Evolutionary conservation across 2,329 filamentous ascomycete genomes (phyloP), one percentile per base, ranked within the genome.

Genomic region (Colletotrichum noveboracense): DNA sequence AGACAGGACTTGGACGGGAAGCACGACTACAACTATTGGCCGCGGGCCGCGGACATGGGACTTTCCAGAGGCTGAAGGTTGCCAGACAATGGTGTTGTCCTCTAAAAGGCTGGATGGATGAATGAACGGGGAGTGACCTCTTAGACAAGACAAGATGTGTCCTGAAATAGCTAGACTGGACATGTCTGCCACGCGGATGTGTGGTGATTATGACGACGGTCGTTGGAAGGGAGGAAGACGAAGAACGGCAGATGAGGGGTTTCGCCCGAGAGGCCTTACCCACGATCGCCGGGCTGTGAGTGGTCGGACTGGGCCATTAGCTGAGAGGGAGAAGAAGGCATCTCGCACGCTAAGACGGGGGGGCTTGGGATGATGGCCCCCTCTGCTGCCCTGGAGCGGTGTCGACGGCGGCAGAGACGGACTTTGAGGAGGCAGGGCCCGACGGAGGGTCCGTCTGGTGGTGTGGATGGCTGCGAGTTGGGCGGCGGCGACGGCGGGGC

Each of bases 201-300:
- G 24, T 24, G 38, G 48, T 48, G 67, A 48, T 26, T 32, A 52
- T 70, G 67, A 70, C 67, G 67, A 48, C 6, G 38, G 18, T 61
- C 18, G 26, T 68, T 26, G 26, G 14, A 26, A 58, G 43, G 48
- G 66, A 30, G 66, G 26, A 66, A 24, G 38, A 52, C 30, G 36
- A 66, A 34, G 28, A 58, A 30, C 18, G 43, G 28, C n/a, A 18
- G 32, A 32, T 32, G 52, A 65, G 68, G 43, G 43, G 73, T 73
- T 73, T 75, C 73, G 73, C 73, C 70, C 64, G 73, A 68, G 73
- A 73, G 70, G 28, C 73, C 73, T 68, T 65, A 75, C 70, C 73
- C 73, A 75, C 64, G 64, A 75, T 75, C 56, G 73, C 55, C 8
- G 70, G 34, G 4, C n/a, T n/a, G 38, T 75, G 73, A 73, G 14